phyloP scores from a whole-genome alignment of 139 green algal genomes.

The Closterium sp. region DNA sequence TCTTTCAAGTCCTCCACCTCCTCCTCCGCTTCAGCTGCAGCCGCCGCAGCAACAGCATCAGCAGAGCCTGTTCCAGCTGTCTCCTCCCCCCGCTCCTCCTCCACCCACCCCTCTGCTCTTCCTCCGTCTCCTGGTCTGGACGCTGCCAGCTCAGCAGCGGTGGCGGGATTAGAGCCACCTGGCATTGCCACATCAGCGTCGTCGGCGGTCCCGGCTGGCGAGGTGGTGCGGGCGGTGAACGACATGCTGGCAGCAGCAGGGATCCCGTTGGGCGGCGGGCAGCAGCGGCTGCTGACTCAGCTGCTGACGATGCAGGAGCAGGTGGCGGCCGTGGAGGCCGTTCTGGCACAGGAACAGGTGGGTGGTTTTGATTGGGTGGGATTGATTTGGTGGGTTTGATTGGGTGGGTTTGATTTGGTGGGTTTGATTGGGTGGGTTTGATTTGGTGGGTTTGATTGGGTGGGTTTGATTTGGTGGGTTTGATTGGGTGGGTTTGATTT shows the following conservation, averaged over 20 bases:
- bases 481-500: background rate
- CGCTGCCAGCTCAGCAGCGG: background rate
- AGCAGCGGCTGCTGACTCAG: conserved; percentile 55
- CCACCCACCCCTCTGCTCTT: background rate
- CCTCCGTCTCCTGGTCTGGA: background rate
- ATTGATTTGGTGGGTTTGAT: too few relatives aligned
- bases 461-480: too few relatives aligned
- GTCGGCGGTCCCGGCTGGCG: background rate
- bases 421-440: too few relatives aligned
- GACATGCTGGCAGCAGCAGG: conserved; percentile 68
- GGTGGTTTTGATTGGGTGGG: background rate
- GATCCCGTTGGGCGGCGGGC: conserved; percentile 61
- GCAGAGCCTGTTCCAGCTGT: background rate
- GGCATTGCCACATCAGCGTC: background rate
- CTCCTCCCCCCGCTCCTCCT: background rate
- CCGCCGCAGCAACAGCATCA: background rate
- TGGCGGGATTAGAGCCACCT: background rate
- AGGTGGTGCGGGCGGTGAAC: conserved; percentile 61
- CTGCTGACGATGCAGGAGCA: conserved; percentile 53
- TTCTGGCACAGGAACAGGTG: conserved; percentile 9
- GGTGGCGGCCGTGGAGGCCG: conserved; percentile 21
- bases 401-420: too few relatives aligned
- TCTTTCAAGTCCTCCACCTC: conserved; percentile 50
- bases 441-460: too few relatives aligned
- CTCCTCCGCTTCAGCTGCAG: background rate